Percentiles rank a stretch among this genome's conserved stretches.
phyloP scores from a whole-genome alignment of 306 rosid species.

The Morella rubra region DNA sequence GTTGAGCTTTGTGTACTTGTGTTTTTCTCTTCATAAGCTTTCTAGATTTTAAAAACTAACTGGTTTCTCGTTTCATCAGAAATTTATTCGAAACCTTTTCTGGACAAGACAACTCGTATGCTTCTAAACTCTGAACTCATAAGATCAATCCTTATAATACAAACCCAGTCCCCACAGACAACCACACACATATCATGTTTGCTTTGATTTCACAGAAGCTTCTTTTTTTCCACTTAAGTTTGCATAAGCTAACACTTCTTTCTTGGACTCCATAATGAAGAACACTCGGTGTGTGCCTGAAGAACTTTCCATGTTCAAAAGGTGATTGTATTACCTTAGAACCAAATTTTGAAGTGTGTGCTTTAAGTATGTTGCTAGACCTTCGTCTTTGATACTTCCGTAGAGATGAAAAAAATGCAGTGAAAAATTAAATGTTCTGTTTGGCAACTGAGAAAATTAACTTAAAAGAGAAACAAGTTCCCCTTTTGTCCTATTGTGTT shows the following conservation, averaged over 20 bases:
- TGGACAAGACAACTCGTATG: conserved; percentile 21
- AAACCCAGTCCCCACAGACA: no score
- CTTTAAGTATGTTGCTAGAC: neutral
- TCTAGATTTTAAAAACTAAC: neutral
- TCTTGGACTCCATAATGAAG: conserved; percentile 4
- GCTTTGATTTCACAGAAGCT: neutral
- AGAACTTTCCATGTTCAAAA: conserved; percentile 15
- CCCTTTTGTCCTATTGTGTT: neutral
- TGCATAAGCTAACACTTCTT: neutral
- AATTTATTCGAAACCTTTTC: conserved; percentile 23
- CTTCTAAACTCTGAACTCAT: neutral
- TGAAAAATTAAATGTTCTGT: neutral
- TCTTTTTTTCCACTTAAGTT: neutral
- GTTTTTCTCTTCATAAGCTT: neutral
- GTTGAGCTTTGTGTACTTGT: neutral
- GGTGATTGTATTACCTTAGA: conserved; percentile 12
- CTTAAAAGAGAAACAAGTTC: neutral
- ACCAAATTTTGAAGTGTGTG: neutral
- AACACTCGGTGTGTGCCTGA: neutral
- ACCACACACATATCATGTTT: no score
- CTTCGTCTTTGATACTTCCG: neutral
- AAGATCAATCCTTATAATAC: neutral
- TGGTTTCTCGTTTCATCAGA: conserved; percentile 8
- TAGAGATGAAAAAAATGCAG: neutral
- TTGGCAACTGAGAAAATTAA: neutral